A percentile compares a stretch with the other conserved stretches of the same genome.
Evolutionary conservation across 2,329 filamentous ascomycete genomes (phyloP).

Genomic region (Colletotrichum scovillei): DNA sequence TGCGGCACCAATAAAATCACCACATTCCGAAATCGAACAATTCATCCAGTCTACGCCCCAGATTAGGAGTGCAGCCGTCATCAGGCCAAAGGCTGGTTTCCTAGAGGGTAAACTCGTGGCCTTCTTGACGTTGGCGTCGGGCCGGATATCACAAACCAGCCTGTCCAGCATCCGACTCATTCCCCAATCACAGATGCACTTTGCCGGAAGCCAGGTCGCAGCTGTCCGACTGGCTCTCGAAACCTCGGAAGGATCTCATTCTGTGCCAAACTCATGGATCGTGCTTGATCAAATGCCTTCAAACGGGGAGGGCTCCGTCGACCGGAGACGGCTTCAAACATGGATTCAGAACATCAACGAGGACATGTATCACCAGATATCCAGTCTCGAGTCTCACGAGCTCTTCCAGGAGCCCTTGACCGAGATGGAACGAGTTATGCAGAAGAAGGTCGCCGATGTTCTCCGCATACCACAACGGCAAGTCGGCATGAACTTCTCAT

Average conservation of each 20-base stretch:
- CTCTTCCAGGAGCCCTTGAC: constrained; percentile 47
- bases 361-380: constrained; percentile 56
- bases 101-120: constrained; percentile 63
- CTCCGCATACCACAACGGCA: constrained; percentile 51
- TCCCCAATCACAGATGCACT: constrained; percentile 50
- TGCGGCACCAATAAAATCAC: constrained; percentile 8
- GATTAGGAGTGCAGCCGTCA: constrained; percentile 54
- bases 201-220: constrained; percentile 54
- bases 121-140: constrained; percentile 53
- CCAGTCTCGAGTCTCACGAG: constrained; percentile 53
- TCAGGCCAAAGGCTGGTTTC: constrained; percentile 60
- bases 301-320: constrained; percentile 50
- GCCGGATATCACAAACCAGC: constrained; percentile 38
- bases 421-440: constrained; percentile 52
- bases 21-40: constrained; percentile 18
- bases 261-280: constrained; percentile 60
- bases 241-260: constrained; percentile 43
- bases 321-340: constrained; percentile 59
- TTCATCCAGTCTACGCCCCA: constrained; percentile 52
- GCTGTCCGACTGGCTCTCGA: constrained; percentile 47
- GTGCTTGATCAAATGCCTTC: constrained; percentile 58
- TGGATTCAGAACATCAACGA: constrained; percentile 67
- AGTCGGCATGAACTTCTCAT: constrained; percentile 56
- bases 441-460: constrained; percentile 51
- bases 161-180: constrained; percentile 49